Evolutionary conservation across 2,329 filamentous ascomycete genomes (phyloP), one percentile per base, ranked within the genome.

Genomic region (Colletotrichum cordylinicola): DNA sequence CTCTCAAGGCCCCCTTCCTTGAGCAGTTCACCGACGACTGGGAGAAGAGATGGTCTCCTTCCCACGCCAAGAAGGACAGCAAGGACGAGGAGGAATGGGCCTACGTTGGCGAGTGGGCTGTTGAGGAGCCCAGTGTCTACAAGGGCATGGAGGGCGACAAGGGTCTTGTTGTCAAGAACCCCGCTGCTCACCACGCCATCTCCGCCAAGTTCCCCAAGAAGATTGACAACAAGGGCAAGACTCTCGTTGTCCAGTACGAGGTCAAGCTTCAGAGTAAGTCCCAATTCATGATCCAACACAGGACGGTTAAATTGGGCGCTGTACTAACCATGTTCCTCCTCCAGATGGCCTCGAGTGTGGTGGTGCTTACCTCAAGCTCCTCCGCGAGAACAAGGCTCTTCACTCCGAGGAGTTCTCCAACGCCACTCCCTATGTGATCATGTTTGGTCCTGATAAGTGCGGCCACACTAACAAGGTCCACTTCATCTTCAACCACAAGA

Each of bases 401-500:
- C 95, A 98, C 90, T 93, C 95, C 82, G 96, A 98, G 79, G 97
- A 99, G 90, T 99, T 99, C 90, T 95, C 95, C 86, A 98, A 99
- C 88, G 93, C 94, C 77, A 98, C 96, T 58, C 97, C 97, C 65
- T 99, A 99, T 85, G 95, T 99, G 81, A 98, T 99, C 91, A 99
- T 99, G 97, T 99, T 99, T 85, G 97, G 97, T 80, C 97, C 97
- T 82, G 97, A 99, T 91, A 98, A 98, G 94, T 99, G 97, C 86
- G 97, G 97, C 86, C 92, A 95, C 85, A 98, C 95, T 87, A 99
- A 99, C 94, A 98, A 98, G 94, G 95, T 98, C 69, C 91, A 93
- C 87, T 98, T 99, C 90, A 99, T 99, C 87, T 98, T 99, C 93
- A 97, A 98, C 88, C 97, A 99, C 94, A 99, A 98, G 95, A 99